Evolutionary conservation across 768 basidiomycete species (phyloP).

Genomic region (Russula lepida): DNA sequence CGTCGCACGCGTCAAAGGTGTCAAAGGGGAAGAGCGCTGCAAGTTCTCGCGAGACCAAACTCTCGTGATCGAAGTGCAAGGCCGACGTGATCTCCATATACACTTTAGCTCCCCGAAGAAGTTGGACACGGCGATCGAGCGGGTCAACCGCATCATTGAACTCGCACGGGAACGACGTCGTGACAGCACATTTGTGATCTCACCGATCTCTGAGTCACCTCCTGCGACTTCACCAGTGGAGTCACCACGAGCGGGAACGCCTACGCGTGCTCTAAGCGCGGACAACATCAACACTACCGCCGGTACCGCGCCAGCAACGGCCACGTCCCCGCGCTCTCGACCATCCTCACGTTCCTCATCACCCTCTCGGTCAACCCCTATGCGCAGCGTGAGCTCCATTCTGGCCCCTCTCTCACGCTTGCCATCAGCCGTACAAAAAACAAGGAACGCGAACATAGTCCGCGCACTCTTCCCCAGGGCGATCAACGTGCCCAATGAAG

Average conservation of each 20-base stretch:
- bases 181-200: background rate
- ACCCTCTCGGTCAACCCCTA: conserved; percentile 1
- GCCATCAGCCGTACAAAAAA: conserved; percentile 27
- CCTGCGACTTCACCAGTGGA: background rate
- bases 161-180: conserved; percentile 3
- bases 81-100: conserved; percentile 13
- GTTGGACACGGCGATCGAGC: conserved; percentile 9
- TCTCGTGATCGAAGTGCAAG: conserved; percentile 9
- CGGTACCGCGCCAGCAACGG: background rate
- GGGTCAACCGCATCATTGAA: background rate
- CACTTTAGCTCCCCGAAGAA: conserved; percentile 1
- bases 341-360: conserved; percentile 2
- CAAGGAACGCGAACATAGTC: conserved; percentile 27
- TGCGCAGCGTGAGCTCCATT: conserved; percentile 30
- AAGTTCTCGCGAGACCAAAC: conserved; percentile 4
- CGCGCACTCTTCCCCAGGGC: conserved; percentile 35
- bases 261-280: background rate
- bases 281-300: background rate
- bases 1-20: conserved; percentile 9
- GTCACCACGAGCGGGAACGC: background rate
- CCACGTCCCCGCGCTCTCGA: background rate
- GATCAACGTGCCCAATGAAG: conserved; percentile 38
- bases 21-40: background rate
- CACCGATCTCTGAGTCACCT: background rate
- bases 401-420: conserved; percentile 40